Percentiles rank a stretch among this genome's conserved stretches.
Conservation (phyloP, 2,329 filamentous ascomycete species). For the Hypoxylon sp. region DNA sequence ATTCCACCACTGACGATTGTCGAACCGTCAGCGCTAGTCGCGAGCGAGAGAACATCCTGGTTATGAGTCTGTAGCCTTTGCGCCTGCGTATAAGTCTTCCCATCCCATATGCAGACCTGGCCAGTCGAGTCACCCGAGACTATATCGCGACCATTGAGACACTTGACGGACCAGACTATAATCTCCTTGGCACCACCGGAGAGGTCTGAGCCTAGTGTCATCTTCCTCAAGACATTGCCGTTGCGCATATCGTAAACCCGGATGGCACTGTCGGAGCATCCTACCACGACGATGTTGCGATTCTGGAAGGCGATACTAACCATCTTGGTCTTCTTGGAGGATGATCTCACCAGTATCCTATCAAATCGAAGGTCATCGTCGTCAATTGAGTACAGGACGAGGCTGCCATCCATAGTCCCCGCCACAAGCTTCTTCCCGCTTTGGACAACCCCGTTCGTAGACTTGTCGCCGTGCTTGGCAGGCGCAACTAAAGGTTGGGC, state of each 20-base stretch:
- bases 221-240: constrained; percentile 80
- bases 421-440: constrained; percentile 75
- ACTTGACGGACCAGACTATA: constrained; percentile 94
- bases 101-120: constrained; percentile 93
- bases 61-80: constrained; percentile 90
- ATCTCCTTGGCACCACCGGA: constrained; percentile 84
- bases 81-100: constrained; percentile 87
- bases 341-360: constrained; percentile 78
- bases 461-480: constrained; percentile 44
- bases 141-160: constrained; percentile 87
- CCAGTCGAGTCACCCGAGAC: constrained; percentile 96
- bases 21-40: constrained; percentile 82
- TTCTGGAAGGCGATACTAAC: constrained; percentile 93
- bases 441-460: constrained; percentile 51
- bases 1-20: constrained; percentile 91
- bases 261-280: constrained; percentile 95
- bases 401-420: constrained; percentile 91
- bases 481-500: constrained; percentile 73
- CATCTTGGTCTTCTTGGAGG: constrained; percentile 87
- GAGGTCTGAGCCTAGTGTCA: constrained; percentile 86
- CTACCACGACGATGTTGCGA: constrained; percentile 84
- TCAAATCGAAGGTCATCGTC: constrained; percentile 87
- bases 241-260: constrained; percentile 88
- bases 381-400: constrained; percentile 88
- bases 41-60: constrained; percentile 91